A percentile compares a stretch with the other conserved stretches of the same genome.
phyloP scores from a whole-genome alignment of 768 basidiomycete species.

The Psilocybe cubensis region DNA sequence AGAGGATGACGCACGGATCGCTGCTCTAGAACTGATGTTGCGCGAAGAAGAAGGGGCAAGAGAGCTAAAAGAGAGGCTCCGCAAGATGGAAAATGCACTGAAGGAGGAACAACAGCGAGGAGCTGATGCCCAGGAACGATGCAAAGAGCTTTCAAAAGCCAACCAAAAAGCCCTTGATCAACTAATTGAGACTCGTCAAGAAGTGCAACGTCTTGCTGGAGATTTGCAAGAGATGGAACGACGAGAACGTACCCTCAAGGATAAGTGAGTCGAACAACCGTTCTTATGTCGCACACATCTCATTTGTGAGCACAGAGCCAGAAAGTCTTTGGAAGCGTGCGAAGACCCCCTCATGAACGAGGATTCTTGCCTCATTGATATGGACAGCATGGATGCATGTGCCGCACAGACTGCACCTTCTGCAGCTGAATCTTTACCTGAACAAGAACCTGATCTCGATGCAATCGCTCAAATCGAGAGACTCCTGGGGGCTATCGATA shows the following conservation, averaged over 20 bases:
- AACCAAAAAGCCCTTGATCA: conserved; percentile 53
- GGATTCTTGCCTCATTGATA: conserved; percentile 20
- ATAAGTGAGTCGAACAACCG: conserved; percentile 16
- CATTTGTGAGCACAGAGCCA: conserved; percentile 15
- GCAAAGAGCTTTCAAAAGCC: conserved; percentile 52
- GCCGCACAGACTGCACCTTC: neutral
- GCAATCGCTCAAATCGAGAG: conserved; percentile 51
- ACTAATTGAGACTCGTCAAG: conserved; percentile 38
- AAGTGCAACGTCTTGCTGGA: conserved; percentile 30
- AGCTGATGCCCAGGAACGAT: conserved; percentile 43
- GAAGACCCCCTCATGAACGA: conserved; percentile 23
- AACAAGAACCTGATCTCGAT: conserved; percentile 28
- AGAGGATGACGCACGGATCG: conserved; percentile 71
- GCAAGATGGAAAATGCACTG: conserved; percentile 41
- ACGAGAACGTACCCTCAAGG: conserved; percentile 20
- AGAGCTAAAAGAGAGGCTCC: conserved; percentile 43
- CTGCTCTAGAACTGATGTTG: conserved; percentile 54
- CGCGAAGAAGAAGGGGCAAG: conserved; percentile 41
- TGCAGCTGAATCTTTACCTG: neutral
- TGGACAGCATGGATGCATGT: conserved; percentile 23
- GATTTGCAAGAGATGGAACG: conserved; percentile 28
- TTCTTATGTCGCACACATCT: neutral
- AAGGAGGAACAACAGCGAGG: conserved; percentile 44
- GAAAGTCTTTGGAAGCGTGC: conserved; percentile 19
- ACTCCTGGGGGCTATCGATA: conserved; percentile 64